These are phyloP conservation scores for Trichaptum fuscoviolaceum DNA, from an alignment of 768 basidiomycete genomes.

Conservation along the genomic window DNA sequence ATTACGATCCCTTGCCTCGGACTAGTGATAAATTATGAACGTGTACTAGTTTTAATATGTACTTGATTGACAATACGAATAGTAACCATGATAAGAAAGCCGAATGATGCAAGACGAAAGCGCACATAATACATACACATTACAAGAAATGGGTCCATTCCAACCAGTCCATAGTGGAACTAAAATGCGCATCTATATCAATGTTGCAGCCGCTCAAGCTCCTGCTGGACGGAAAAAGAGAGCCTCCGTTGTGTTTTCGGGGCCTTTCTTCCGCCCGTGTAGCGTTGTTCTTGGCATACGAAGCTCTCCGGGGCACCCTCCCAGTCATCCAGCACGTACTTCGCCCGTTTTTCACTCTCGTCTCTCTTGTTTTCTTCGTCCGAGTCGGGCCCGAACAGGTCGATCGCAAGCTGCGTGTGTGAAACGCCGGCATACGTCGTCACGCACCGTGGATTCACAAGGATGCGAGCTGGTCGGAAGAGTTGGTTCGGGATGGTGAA, in stretches of 20 bases:
- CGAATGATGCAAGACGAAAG: not conserved
- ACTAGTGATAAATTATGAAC: not conserved
- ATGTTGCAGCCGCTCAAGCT: slow-evolving; percentile 34
- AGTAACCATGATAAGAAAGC: not conserved
- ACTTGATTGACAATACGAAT: not conserved
- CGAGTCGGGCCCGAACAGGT: slow-evolving; percentile 80
- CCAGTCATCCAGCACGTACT: slow-evolving; percentile 92
- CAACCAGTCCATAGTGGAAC: not conserved
- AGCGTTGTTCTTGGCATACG: slow-evolving; percentile 95
- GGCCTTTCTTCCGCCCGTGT: slow-evolving; percentile 85
- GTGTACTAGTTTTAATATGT: not conserved
- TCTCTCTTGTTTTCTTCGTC: slow-evolving; percentile 43
- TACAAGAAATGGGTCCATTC: not conserved
- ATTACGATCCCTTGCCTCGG: not conserved
- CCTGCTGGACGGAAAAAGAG: slow-evolving; percentile 78
- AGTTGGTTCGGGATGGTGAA: slow-evolving; percentile 81
- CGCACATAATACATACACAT: not conserved
- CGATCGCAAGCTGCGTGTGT: slow-evolving; percentile 92
- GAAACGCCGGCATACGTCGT: slow-evolving; percentile 98
- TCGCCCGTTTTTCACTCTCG: slow-evolving; percentile 39
- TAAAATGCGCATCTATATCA: not conserved
- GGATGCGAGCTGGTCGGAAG: slow-evolving; percentile 83
- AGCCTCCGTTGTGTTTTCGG: slow-evolving; percentile 83
- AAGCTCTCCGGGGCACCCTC: slow-evolving; percentile 95
- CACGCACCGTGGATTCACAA: slow-evolving; percentile 94